Evolutionary conservation across 1,284 basidiomycete genomes (phyloP).

Genomic region (Cronartium quercuum): DNA sequence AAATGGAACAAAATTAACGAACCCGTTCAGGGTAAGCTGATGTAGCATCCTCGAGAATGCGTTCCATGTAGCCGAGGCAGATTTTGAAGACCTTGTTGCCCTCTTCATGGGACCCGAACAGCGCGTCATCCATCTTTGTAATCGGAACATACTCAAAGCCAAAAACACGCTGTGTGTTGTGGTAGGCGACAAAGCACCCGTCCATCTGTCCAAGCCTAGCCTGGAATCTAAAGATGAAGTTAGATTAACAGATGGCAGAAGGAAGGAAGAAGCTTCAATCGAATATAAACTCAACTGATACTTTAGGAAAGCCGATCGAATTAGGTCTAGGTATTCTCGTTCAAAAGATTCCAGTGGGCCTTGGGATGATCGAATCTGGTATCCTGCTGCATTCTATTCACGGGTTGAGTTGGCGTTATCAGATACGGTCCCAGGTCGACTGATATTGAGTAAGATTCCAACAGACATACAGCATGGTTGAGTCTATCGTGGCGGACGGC

Average conservation of each 20-base stretch:
- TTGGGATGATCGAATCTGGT: slow-evolving; percentile 46
- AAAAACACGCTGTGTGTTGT: slow-evolving; percentile 80
- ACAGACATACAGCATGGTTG: slow-evolving; percentile 65
- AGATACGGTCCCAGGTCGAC: slow-evolving; percentile 51
- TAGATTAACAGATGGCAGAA: background rate
- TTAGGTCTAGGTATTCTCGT: slow-evolving; percentile 60
- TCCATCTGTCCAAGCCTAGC: slow-evolving; percentile 96
- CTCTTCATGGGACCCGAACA: slow-evolving; percentile 63
- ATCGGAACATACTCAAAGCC: slow-evolving; percentile 91
- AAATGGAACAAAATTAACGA: background rate
- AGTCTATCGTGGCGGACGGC: slow-evolving; percentile 78
- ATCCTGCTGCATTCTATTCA: slow-evolving; percentile 46
- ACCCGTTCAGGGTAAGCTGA: slow-evolving; percentile 60
- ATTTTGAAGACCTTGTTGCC: slow-evolving; percentile 73
- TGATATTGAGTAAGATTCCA: background rate
- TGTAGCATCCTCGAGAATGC: slow-evolving; percentile 60
- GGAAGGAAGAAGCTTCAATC: background rate
- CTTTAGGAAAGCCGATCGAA: slow-evolving; percentile 88
- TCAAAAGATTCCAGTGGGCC: slow-evolving; percentile 49
- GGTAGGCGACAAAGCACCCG: slow-evolving; percentile 88
- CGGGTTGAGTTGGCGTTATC: background rate
- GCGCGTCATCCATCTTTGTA: slow-evolving; percentile 73
- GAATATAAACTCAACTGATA: slow-evolving; percentile 60
- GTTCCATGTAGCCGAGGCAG: slow-evolving; percentile 68
- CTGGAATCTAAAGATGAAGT: slow-evolving; percentile 69